Conservation (phyloP, 352 stramenopile species). For the Pythium brachiatum region DNA sequence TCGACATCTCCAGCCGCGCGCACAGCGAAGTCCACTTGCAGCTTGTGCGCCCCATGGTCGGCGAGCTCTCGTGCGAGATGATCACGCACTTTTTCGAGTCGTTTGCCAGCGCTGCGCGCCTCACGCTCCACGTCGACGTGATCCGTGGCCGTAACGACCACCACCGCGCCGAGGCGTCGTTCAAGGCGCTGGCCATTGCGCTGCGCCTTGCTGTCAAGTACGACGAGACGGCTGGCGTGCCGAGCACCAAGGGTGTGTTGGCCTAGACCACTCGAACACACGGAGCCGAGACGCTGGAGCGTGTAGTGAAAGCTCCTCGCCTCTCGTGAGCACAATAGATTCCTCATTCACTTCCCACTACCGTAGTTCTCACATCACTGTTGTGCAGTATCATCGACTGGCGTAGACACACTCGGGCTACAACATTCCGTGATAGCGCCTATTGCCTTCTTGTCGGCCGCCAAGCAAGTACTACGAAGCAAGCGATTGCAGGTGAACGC, state of each 20-base stretch:
- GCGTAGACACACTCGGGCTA: too few species aligned
- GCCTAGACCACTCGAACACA: too few species aligned
- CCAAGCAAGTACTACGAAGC: too few species aligned
- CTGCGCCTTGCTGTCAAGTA: conserved; percentile 72
- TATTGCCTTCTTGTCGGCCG: too few species aligned
- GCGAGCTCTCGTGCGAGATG: conserved; percentile 93
- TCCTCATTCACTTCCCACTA: too few species aligned
- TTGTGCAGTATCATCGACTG: too few species aligned
- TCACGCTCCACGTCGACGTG: conserved; percentile 93
- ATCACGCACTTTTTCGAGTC: conserved; percentile 94
- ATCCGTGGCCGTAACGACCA: conserved; percentile 91
- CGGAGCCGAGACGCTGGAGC: too few species aligned
- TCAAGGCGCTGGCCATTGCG: conserved; percentile 50
- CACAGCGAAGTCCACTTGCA: conserved; percentile 90
- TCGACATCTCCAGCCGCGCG: conserved; percentile 94
- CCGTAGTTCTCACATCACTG: too few species aligned
- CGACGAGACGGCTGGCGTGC: conserved; percentile 85
- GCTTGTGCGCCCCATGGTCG: conserved; percentile 79
- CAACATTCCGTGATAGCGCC: too few species aligned
- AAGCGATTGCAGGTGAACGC: conserved; percentile 55
- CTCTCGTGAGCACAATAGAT: too few species aligned
- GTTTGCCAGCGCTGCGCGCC: conserved; percentile 88
- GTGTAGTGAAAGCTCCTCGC: too few species aligned
- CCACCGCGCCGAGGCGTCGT: conserved; percentile 20
- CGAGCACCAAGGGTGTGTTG: conserved; percentile 91